Conservation (phyloP, 106 monocot species). For the Vanilla planifolia region DNA sequence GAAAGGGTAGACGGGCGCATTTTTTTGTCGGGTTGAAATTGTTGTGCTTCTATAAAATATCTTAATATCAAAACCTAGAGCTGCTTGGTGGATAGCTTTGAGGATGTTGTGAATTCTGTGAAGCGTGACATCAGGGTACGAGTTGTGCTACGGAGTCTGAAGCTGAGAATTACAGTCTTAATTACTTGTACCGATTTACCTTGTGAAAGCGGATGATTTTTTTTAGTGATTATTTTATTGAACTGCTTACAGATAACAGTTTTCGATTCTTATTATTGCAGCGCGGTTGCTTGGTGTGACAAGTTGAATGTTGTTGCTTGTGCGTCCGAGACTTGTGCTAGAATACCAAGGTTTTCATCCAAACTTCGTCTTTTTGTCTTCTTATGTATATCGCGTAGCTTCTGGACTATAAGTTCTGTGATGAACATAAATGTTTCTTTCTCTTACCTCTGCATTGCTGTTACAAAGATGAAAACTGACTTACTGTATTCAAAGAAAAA, state of each 20-base stretch:
- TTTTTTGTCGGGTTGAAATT: not conserved
- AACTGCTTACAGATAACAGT: not conserved
- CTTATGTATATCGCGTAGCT: too few species aligned
- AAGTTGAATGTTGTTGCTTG: slow-evolving; percentile 89
- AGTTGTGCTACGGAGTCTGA: too few species aligned
- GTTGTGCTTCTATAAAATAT: not conserved
- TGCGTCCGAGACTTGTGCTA: slow-evolving; percentile 95
- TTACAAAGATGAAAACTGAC: not conserved
- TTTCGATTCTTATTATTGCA: slow-evolving; percentile 27
- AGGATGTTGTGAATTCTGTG: not conserved
- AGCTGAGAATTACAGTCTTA: too few species aligned
- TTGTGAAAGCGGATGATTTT: not conserved
- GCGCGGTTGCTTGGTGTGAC: slow-evolving; percentile 97
- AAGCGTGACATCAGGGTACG: too few species aligned
- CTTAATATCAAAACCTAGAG: not conserved
- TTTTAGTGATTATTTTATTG: not conserved
- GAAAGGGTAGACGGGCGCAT: not conserved
- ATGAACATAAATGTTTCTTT: too few species aligned
- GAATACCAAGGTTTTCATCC: slow-evolving; percentile 74
- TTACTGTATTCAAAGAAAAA: not conserved
- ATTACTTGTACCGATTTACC: too few species aligned
- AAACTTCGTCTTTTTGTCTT: too few species aligned
- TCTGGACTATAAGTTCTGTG: too few species aligned
- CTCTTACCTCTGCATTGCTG: too few species aligned
- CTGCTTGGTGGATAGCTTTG: not conserved